These are phyloP conservation scores for Magnaporthiopsis rhizophila DNA, from an alignment of 2,329 filamentous ascomycete species.

Conservation along the genomic window DNA sequence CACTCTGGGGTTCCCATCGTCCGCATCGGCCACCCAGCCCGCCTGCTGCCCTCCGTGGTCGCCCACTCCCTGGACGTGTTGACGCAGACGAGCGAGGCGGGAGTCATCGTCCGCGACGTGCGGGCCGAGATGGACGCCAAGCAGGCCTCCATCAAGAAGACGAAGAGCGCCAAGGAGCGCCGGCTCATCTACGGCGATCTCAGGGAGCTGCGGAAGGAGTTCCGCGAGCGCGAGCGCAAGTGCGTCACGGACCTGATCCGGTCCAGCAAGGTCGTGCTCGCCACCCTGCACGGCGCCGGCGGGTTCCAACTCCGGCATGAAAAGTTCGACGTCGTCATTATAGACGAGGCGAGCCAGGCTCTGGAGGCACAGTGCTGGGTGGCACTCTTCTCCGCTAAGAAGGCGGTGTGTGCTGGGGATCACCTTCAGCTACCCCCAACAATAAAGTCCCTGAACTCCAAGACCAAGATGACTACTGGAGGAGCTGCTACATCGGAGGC, in stretches of 20 bases:
- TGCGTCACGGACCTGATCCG: slow-evolving; percentile 71
- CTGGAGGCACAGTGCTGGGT: slow-evolving; percentile 98
- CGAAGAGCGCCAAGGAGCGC: slow-evolving; percentile 61
- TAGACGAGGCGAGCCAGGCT: slow-evolving; percentile 94
- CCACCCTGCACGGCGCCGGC: slow-evolving; percentile 87
- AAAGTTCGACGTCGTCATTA: slow-evolving; percentile 85
- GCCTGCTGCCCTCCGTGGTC: slow-evolving; percentile 79
- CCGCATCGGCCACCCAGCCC: slow-evolving; percentile 84
- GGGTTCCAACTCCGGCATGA: slow-evolving; percentile 73
- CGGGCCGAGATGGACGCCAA: slow-evolving; percentile 89
- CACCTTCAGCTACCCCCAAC: slow-evolving; percentile 92
- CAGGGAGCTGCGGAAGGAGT: slow-evolving; percentile 80
- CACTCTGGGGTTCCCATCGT: slow-evolving; percentile 74
- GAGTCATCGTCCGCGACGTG: slow-evolving; percentile 81
- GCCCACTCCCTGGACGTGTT: slow-evolving; percentile 87
- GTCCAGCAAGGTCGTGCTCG: slow-evolving; percentile 78
- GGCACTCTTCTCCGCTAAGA: slow-evolving; percentile 68
- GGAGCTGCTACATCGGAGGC: neutral
- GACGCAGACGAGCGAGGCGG: slow-evolving; percentile 83
- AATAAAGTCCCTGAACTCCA: slow-evolving; percentile 69
- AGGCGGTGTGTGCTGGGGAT: slow-evolving; percentile 87
- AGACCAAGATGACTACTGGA: slow-evolving; percentile 16
- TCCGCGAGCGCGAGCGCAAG: slow-evolving; percentile 70
- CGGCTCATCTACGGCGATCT: slow-evolving; percentile 78
- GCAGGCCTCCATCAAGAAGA: slow-evolving; percentile 77